Conservation (phyloP, 768 basidiomycete genomes). For the Suillus plorans region DNA sequence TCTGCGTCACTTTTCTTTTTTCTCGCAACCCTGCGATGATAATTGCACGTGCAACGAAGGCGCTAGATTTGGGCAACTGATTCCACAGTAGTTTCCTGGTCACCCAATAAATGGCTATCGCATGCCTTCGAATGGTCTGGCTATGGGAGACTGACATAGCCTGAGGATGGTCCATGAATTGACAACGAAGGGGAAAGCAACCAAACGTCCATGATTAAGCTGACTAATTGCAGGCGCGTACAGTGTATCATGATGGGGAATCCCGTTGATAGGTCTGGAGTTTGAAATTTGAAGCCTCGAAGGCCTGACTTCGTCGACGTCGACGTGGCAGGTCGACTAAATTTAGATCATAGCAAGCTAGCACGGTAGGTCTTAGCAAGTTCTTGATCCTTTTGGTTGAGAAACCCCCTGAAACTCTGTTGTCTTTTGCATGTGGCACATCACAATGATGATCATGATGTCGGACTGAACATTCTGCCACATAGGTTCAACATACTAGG, state of each 20-base stretch:
- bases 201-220: background rate
- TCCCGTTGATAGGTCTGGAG: background rate
- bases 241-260: background rate
- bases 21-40: background rate
- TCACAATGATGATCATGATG: background rate
- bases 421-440: background rate
- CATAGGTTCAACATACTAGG: background rate
- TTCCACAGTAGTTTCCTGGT: background rate
- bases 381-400: background rate
- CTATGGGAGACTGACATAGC: background rate
- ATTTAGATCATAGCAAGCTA: background rate
- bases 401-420: background rate
- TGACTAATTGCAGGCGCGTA: background rate
- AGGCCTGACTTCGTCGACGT: background rate
- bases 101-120: background rate
- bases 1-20: background rate
- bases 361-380: background rate
- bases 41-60: background rate
- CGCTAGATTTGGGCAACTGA: background rate
- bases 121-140: background rate
- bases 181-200: background rate
- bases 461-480: background rate
- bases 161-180: background rate
- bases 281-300: background rate
- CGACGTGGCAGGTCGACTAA: background rate